A percentile compares a stretch with the other conserved stretches of the same genome.
These are phyloP conservation scores for Tuber aestivum DNA, from an alignment of 495 filamentous ascomycete species.

Conservation along the genomic window DNA sequence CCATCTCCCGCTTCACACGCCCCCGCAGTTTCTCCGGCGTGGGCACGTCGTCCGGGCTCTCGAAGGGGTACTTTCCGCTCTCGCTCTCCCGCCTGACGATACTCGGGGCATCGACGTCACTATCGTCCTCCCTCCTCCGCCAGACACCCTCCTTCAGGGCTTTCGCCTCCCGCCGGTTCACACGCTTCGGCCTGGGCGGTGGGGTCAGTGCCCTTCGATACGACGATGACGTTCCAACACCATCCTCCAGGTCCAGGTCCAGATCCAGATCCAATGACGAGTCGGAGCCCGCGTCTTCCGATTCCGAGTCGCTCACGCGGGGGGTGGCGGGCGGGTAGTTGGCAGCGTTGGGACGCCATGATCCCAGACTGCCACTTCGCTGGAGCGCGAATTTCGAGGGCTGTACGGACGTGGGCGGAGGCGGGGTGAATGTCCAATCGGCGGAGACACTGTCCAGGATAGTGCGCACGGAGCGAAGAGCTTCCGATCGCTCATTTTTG, in stretches of 20 bases:
- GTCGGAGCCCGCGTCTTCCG: constrained; percentile 15
- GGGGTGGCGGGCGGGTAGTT: neutral
- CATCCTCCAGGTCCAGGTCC: constrained; percentile 25
- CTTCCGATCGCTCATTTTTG: constrained; percentile 23
- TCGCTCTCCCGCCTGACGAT: constrained; percentile 15
- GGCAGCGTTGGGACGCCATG: constrained; percentile 22
- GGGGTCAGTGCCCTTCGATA: constrained; percentile 31
- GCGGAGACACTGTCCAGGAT: constrained; percentile 13
- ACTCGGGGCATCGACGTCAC: constrained; percentile 21
- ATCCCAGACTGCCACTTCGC: constrained; percentile 22
- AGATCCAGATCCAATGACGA: constrained; percentile 17
- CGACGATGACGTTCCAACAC: constrained; percentile 18
- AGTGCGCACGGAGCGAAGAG: constrained; percentile 12
- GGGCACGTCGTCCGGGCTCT: constrained; percentile 34
- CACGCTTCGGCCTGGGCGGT: constrained; percentile 15
- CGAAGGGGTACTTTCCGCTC: constrained; percentile 26
- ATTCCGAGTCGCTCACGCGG: constrained; percentile 12
- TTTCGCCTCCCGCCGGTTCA: neutral
- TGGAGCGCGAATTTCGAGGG: constrained; percentile 15
- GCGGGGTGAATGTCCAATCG: constrained; percentile 23
- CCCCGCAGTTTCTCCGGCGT: constrained; percentile 51
- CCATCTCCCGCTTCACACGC: constrained; percentile 54
- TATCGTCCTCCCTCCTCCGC: constrained; percentile 28
- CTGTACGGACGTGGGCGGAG: constrained; percentile 12
- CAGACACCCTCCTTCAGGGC: constrained; percentile 24